Conservation (phyloP, 805 yeast species). For the Wickerhamiella azyma region DNA sequence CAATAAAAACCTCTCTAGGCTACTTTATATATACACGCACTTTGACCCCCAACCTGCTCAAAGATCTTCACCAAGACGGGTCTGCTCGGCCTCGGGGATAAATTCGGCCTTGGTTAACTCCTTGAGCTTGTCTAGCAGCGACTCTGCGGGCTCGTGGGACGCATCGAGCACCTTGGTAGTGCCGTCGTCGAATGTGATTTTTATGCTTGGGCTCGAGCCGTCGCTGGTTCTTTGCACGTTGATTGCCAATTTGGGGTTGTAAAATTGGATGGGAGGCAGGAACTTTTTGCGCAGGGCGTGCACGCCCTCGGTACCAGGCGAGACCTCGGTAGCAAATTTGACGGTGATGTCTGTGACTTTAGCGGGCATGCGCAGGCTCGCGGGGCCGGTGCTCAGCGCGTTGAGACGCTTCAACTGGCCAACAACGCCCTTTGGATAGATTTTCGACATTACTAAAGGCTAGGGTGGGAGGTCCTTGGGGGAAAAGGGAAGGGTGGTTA, state of each 20-base stretch:
- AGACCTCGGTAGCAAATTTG: conserved; percentile 15
- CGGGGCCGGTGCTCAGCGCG: conserved; percentile 21
- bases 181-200: conserved; percentile 30
- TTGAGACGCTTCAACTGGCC: conserved; percentile 21
- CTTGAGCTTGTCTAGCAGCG: conserved; percentile 45
- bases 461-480: background rate
- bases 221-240: conserved; percentile 44
- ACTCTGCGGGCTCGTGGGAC: conserved; percentile 34
- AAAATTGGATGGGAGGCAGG: conserved; percentile 67
- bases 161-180: conserved; percentile 37
- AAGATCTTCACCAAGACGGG: conserved; percentile 1
- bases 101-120: conserved; percentile 37
- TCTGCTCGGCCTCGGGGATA: conserved; percentile 32
- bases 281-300: conserved; percentile 61
- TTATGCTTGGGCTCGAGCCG: conserved; percentile 35
- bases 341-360: conserved; percentile 18
- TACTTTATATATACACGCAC: no score
- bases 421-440: conserved; percentile 19
- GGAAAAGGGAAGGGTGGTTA: background rate
- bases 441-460: conserved; percentile 2
- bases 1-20: no score
- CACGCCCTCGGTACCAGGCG: conserved; percentile 15
- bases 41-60: no score
- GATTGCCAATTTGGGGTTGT: conserved; percentile 60
- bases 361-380: conserved; percentile 21